Percentiles rank a stretch among this genome's conserved stretches.
Conservation (phyloP, 176 grass and related monocot species). For the Zea luxurians region DNA sequence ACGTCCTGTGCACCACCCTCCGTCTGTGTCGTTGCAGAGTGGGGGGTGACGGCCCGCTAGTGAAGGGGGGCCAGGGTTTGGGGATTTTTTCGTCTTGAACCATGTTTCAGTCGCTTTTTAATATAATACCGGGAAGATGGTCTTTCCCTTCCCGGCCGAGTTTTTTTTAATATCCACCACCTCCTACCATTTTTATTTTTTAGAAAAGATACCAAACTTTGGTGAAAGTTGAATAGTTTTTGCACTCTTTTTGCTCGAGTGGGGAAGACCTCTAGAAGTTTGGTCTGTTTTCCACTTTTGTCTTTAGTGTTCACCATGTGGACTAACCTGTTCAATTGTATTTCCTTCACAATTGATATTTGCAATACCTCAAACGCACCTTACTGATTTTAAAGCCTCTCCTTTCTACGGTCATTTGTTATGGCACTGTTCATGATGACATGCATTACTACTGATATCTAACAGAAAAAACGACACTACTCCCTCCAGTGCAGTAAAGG, state of each 20-base stretch:
- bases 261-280: neutral
- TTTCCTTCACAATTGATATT: neutral
- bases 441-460: neutral
- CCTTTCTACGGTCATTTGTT: neutral
- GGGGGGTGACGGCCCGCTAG: no score
- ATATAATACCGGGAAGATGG: no score
- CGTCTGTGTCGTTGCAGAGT: no score
- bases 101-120: no score
- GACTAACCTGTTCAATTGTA: neutral
- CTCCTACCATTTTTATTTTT: no score
- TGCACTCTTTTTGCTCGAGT: neutral
- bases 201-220: neutral
- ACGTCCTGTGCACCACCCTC: no score
- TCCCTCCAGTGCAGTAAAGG: no score
- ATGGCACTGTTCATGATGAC: neutral
- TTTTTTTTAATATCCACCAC: no score
- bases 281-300: neutral
- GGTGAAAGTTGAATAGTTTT: neutral
- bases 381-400: conserved; percentile 7
- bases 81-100: no score
- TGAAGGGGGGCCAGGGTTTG: no score
- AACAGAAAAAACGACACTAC: neutral
- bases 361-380: neutral
- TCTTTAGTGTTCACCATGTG: conserved; percentile 16
- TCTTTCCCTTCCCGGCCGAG: no score